A percentile compares a stretch with the other conserved stretches of the same genome.
These are phyloP conservation scores for Buxus sempervirens DNA, from an alignment of 164 flowering plant species.

Conservation along the genomic window DNA sequence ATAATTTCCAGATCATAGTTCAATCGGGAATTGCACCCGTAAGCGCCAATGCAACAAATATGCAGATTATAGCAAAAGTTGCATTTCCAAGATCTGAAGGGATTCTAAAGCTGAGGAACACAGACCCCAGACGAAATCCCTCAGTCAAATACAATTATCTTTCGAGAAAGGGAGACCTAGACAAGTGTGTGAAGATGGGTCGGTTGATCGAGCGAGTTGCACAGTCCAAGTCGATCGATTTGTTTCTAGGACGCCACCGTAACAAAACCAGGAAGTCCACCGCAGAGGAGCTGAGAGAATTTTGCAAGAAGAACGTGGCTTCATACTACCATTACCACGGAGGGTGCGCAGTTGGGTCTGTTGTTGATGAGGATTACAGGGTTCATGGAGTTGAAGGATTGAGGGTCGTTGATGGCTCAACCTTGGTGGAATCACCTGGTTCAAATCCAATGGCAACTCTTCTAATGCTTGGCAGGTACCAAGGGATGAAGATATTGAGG, in stretches of 20 bases:
- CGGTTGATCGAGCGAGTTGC: conserved; percentile 20
- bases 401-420: conserved; percentile 43
- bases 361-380: conserved; percentile 35
- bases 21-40: conserved; percentile 21
- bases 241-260: conserved; percentile 18
- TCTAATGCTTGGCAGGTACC: conserved; percentile 40
- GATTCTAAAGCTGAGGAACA: too few species aligned
- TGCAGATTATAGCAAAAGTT: conserved; percentile 24
- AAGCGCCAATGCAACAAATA: conserved; percentile 20
- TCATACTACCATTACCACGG: conserved; percentile 43
- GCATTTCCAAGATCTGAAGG: conserved; percentile 36
- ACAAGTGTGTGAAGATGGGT: conserved; percentile 23
- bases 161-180: conserved; percentile 27
- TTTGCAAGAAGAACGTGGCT: conserved; percentile 34
- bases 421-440: conserved; percentile 38
- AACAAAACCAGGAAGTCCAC: conserved; percentile 3
- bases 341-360: conserved; percentile 37
- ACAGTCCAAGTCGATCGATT: conserved; percentile 20
- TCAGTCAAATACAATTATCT: too few species aligned
- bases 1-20: conserved; percentile 25
- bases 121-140: too few species aligned
- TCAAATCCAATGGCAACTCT: conserved; percentile 45
- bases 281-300: conserved; percentile 20
- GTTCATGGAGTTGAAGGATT: conserved; percentile 35
- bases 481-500: conserved; percentile 12